Evolutionary conservation across 2,329 filamentous ascomycete species (phyloP).

Genomic region (Neopestalotiopsis sp.): DNA sequence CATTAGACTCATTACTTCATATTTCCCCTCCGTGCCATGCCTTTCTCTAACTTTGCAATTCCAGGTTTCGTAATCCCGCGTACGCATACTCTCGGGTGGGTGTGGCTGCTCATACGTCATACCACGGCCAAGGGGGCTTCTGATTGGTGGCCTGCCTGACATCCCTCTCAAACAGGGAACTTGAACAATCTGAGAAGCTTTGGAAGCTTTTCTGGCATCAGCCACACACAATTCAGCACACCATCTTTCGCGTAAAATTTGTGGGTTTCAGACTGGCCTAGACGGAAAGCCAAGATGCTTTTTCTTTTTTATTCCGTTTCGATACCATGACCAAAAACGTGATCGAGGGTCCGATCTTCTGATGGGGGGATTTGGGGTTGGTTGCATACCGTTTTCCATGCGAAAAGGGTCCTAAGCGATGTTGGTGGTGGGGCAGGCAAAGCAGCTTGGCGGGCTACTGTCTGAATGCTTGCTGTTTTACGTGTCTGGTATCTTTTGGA

Average conservation of each 20-base stretch:
- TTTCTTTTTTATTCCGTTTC: background rate
- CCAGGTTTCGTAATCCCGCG: constrained; percentile 6
- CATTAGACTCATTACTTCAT: background rate
- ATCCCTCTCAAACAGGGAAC: constrained; percentile 14
- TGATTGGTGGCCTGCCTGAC: constrained; percentile 1
- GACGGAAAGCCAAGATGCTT: background rate
- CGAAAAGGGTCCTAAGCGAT: background rate
- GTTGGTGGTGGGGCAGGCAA: background rate
- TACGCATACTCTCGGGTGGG: background rate
- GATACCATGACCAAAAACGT: background rate
- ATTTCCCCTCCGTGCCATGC: background rate
- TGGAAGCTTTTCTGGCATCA: background rate
- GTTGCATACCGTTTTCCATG: background rate
- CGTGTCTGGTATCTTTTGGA: no score
- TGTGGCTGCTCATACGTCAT: constrained; percentile 15
- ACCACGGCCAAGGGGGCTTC: background rate
- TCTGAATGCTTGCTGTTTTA: background rate
- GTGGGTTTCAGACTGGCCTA: background rate
- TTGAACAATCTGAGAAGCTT: background rate
- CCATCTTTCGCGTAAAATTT: background rate
- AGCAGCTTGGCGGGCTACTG: background rate
- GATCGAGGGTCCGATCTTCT: background rate
- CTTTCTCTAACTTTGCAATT: background rate
- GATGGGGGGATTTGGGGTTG: background rate
- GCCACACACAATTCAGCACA: constrained; percentile 8